phyloP scores from a whole-genome alignment of 164 flowering plant species.

The Paratinospora sagittata region DNA sequence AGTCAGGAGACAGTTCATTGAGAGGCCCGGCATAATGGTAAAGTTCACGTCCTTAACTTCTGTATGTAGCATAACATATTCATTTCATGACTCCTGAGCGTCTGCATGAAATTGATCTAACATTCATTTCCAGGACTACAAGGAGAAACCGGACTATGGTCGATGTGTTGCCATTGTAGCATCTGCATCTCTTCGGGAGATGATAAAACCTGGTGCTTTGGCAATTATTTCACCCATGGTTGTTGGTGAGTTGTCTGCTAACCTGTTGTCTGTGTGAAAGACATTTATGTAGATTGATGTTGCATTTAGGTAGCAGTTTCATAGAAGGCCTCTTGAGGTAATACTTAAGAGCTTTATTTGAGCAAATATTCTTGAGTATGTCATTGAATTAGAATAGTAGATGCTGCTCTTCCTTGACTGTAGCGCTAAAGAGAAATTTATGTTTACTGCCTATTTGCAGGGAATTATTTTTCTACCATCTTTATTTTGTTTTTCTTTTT shows the following conservation, averaged over 20 bases:
- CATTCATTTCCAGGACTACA: constrained; percentile 56
- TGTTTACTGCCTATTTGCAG: neutral
- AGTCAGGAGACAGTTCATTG: constrained; percentile 96
- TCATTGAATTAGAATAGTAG: neutral
- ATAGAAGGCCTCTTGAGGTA: neutral
- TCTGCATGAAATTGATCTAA: neutral
- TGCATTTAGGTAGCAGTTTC: neutral
- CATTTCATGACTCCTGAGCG: neutral
- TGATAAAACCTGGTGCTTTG: constrained; percentile 99
- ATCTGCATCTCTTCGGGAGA: constrained; percentile 93
- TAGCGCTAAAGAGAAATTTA: neutral
- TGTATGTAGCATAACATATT: neutral
- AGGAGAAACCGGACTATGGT: constrained; percentile 93
- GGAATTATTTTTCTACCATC: neutral
- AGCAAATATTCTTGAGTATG: too few relatives aligned
- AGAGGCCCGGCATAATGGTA: constrained; percentile 99
- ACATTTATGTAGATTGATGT: neutral
- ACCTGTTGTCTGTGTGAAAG: neutral
- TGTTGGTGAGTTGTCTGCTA: constrained; percentile 52
- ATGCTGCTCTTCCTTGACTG: neutral
- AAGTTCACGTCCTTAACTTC: constrained; percentile 14
- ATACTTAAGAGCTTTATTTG: neutral
- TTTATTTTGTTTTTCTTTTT: neutral
- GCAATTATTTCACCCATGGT: constrained; percentile 83
- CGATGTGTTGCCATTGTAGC: constrained; percentile 99